A percentile compares a stretch with the other conserved stretches of the same genome.
Evolutionary conservation across 768 basidiomycete genomes (phyloP).

Genomic region (Boletus subparvulus): DNA sequence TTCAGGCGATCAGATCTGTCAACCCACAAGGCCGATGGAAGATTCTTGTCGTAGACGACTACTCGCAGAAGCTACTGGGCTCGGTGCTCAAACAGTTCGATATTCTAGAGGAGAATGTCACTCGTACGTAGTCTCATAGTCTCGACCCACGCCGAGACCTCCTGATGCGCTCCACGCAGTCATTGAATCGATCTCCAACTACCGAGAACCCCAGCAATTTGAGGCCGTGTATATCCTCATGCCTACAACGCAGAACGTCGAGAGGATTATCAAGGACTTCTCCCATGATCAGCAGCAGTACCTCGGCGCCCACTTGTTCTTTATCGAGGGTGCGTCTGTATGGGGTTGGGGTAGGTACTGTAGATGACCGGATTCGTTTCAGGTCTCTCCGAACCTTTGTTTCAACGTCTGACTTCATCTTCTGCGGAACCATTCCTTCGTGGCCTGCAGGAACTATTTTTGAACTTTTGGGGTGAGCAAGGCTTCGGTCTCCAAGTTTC

Average conservation of each 20-base stretch:
- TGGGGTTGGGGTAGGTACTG: neutral
- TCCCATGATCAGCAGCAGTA: conserved; percentile 64
- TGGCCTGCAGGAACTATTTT: conserved; percentile 79
- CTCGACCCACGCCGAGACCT: neutral
- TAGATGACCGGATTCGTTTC: conserved; percentile 2
- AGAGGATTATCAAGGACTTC: conserved; percentile 88
- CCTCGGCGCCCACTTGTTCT: conserved; percentile 86
- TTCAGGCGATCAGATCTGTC: conserved; percentile 84
- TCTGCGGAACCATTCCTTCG: conserved; percentile 77
- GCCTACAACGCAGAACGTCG: conserved; percentile 92
- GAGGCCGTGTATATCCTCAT: conserved; percentile 95
- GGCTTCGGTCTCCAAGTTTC: neutral
- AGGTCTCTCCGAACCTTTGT: conserved; percentile 80
- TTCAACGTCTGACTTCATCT: conserved; percentile 71
- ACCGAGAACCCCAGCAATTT: conserved; percentile 81
- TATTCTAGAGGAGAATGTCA: conserved; percentile 94
- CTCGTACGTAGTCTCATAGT: conserved; percentile 56
- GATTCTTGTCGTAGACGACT: conserved; percentile 94
- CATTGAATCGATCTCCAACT: conserved; percentile 84
- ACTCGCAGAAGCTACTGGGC: conserved; percentile 79
- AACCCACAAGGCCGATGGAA: conserved; percentile 92
- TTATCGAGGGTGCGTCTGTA: conserved; percentile 72
- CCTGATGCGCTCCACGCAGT: conserved; percentile 47
- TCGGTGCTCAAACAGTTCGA: conserved; percentile 92
- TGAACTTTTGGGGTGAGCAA: conserved; percentile 88